phyloP scores from a whole-genome alignment of 2,329 filamentous ascomycete species.

The Fusarium cyanostomum region DNA sequence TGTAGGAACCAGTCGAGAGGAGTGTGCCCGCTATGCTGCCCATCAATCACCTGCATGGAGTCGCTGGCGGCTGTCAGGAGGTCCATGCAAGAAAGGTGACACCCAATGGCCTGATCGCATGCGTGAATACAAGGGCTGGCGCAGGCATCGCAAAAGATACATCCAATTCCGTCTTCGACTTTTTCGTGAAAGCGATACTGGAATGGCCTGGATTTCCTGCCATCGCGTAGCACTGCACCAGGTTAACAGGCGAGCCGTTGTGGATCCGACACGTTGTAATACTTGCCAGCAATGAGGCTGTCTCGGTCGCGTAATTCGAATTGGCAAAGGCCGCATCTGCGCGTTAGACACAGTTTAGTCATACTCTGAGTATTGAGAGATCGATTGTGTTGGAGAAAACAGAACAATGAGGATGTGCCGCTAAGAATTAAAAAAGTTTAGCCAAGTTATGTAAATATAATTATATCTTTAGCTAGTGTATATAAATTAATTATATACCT shows the following conservation, averaged over 20 bases:
- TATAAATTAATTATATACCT: too few species aligned
- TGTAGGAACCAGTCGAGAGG: neutral
- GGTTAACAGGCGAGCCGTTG: neutral
- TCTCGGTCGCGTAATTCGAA: neutral
- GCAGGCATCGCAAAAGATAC: neutral
- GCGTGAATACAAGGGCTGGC: neutral
- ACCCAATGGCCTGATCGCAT: neutral
- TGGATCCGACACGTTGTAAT: neutral
- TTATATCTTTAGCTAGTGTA: too few species aligned
- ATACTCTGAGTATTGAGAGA: neutral
- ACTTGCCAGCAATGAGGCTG: neutral
- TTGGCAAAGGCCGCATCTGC: neutral
- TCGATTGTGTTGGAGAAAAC: too few species aligned
- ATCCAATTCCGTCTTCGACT: neutral
- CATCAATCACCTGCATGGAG: too few species aligned
- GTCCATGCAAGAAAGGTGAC: neutral
- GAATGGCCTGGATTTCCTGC: neutral
- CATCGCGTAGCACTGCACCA: neutral
- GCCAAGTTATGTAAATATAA: too few species aligned
- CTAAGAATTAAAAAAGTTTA: too few species aligned
- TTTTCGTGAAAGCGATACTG: neutral
- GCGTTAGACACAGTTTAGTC: neutral
- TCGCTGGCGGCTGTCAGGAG: neutral
- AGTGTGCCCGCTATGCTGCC: too few species aligned
- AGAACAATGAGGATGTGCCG: too few species aligned